Base-by-base conservation (phyloP, 441 rosid species). In the Erodium texanum region DNA sequence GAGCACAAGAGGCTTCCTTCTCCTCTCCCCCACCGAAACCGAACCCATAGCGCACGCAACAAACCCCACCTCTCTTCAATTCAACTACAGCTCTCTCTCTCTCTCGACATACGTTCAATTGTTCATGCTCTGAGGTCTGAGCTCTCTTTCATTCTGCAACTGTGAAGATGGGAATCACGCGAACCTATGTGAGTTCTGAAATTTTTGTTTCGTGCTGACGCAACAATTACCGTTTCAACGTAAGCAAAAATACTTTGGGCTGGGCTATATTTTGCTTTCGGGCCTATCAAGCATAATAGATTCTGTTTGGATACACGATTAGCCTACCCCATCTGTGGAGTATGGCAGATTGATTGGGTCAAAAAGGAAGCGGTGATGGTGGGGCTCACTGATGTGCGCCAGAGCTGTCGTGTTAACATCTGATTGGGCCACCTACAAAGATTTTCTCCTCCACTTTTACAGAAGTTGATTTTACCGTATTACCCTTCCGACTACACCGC, bases 1-100 rank as follows among this genome's bases (percentile, higher is more conserved):
- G 14, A 89, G 93, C 38, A 93, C 74, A 64, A 89, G 86, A 77
- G 96, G 95, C 81, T 73, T 79, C 82, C 97, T 84, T 70, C 61
- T 54, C 23, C 86, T 85, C 77, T 77, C 90, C 73, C 81, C 87
- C 98, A 88, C 87, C 71, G 71, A 9, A 8, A 71, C 67, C 61
- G 32, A 62, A 23, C 15, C 29, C 64, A 23, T 62, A 10, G 34
- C 15, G 34, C 15, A 11, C 34, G 24, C 64, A 62, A 7, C 14
- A 62, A 14, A 24, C 29, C 64, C 64, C 23, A 61, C 12, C 64
- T 61, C 8, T n/a, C 15, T 23, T 61, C 64, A 61, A 23, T 24
- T 23, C 61, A 54, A 16, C 23, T 18, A n/a, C n/a, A n/a, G 0
- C 50, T 41, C 50, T 41, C 50, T 41, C 52, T 5, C 15, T 48